Percentiles rank a stretch among this genome's conserved stretches.
Conservation (phyloP, 352 stramenopile genomes). For the Achlya hypogyna region DNA sequence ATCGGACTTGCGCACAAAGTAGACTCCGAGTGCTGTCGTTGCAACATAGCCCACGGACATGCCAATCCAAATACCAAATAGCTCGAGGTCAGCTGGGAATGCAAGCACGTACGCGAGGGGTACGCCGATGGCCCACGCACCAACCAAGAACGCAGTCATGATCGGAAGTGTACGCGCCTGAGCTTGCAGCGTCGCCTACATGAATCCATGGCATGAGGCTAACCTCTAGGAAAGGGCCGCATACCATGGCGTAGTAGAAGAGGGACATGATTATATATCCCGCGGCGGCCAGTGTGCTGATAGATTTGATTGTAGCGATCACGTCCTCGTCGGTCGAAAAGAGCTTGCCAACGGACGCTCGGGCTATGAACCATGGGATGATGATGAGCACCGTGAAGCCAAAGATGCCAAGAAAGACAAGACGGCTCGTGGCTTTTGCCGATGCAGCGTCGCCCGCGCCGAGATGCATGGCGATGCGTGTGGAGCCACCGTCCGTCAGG, state of each 20-base stretch:
- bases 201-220: background rate
- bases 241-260: slow-evolving; percentile 71
- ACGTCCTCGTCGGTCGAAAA: slow-evolving; percentile 60
- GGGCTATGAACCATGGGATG: slow-evolving; percentile 35
- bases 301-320: slow-evolving; percentile 46
- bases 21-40: slow-evolving; percentile 55
- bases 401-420: slow-evolving; percentile 39
- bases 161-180: slow-evolving; percentile 43
- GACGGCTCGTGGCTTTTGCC: slow-evolving; percentile 40
- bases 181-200: slow-evolving; percentile 58
- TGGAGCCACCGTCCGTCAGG: slow-evolving; percentile 48
- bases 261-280: slow-evolving; percentile 62
- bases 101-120: slow-evolving; percentile 60
- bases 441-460: slow-evolving; percentile 31
- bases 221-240: background rate
- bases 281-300: slow-evolving; percentile 41
- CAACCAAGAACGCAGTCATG: slow-evolving; percentile 44
- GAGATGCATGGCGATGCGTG: slow-evolving; percentile 53
- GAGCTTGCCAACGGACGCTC: slow-evolving; percentile 39
- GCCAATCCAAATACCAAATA: slow-evolving; percentile 72
- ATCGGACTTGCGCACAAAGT: slow-evolving; percentile 25
- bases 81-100: slow-evolving; percentile 19
- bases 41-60: slow-evolving; percentile 62
- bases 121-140: slow-evolving; percentile 69
- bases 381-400: slow-evolving; percentile 37